Evolutionary conservation across 208 protist species (phyloP).

Genomic region (Phytomonas sp.): DNA sequence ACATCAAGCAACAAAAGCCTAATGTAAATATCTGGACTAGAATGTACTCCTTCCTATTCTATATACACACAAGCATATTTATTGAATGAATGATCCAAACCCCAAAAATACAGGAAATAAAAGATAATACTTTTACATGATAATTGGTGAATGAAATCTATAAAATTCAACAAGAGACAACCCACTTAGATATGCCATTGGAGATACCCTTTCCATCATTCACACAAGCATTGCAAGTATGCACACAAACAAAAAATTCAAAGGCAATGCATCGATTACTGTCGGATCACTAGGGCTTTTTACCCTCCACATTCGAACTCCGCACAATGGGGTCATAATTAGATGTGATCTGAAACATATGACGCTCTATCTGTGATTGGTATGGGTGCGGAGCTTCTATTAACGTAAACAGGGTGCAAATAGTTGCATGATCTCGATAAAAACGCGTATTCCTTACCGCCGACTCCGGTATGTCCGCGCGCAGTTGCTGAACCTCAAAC

Average conservation of each 20-base stretch:
- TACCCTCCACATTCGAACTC: neutral
- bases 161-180: neutral
- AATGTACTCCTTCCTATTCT: neutral
- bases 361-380: conserved; percentile 46
- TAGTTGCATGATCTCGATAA: conserved; percentile 68
- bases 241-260: neutral
- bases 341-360: conserved; percentile 51
- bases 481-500: conserved; percentile 86
- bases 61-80: neutral
- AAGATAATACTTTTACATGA: neutral
- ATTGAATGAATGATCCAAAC: neutral
- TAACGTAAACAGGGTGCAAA: conserved; percentile 72
- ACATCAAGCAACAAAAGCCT: neutral
- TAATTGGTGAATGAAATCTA: neutral
- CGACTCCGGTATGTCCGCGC: conserved; percentile 67
- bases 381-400: conserved; percentile 79
- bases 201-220: neutral
- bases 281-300: neutral
- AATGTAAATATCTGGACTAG: neutral
- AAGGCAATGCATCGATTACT: neutral
- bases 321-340: conserved; percentile 37
- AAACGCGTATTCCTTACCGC: conserved; percentile 70
- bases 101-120: neutral
- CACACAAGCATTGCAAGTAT: neutral
- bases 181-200: neutral